A percentile compares a stretch with the other conserved stretches of the same genome.
Evolutionary conservation across 2,329 filamentous ascomycete genomes (phyloP).

Genomic region (Ceratocystis huliohia): DNA sequence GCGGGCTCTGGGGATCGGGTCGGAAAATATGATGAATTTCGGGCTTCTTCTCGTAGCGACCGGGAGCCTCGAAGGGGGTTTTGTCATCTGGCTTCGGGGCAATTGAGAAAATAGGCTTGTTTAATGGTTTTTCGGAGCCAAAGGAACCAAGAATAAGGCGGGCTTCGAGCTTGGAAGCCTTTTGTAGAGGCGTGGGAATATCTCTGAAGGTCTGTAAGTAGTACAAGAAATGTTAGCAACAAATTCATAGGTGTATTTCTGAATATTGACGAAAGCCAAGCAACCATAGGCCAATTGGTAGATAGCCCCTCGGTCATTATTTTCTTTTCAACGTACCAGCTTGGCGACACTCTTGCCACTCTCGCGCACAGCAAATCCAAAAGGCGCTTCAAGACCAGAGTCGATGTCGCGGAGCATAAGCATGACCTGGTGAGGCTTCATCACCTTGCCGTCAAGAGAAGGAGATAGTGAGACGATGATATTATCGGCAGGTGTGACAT

Average conservation of each 20-base stretch:
- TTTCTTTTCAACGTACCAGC: conserved; percentile 48
- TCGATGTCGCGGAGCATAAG: conserved; percentile 63
- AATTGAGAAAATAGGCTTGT: conserved; percentile 60
- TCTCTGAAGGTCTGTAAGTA: conserved; percentile 65
- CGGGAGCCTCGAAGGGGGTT: conserved; percentile 50
- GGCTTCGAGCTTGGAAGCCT: conserved; percentile 56
- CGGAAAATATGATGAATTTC: conserved; percentile 91
- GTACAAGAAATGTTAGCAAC: conserved; percentile 11
- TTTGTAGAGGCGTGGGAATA: conserved; percentile 69
- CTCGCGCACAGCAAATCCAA: conserved; percentile 71
- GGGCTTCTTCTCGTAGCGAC: conserved; percentile 70
- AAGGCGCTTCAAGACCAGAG: conserved; percentile 74
- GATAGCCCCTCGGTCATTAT: not conserved
- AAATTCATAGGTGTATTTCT: conserved; percentile 21
- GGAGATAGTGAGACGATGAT: conserved; percentile 74
- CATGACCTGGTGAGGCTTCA: conserved; percentile 89
- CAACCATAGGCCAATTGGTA: not conserved
- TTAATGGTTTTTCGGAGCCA: conserved; percentile 56
- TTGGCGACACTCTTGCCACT: conserved; percentile 76
- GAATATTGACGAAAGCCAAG: not conserved
- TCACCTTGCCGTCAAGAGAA: conserved; percentile 62
- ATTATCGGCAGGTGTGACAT: conserved; percentile 54
- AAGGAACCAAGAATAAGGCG: conserved; percentile 78
- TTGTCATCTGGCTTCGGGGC: conserved; percentile 51
- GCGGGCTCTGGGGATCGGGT: conserved; percentile 64